These are phyloP conservation scores for Populus hybrid DNA, from an alignment of 441 rosid genomes.

Conservation along the genomic window DNA sequence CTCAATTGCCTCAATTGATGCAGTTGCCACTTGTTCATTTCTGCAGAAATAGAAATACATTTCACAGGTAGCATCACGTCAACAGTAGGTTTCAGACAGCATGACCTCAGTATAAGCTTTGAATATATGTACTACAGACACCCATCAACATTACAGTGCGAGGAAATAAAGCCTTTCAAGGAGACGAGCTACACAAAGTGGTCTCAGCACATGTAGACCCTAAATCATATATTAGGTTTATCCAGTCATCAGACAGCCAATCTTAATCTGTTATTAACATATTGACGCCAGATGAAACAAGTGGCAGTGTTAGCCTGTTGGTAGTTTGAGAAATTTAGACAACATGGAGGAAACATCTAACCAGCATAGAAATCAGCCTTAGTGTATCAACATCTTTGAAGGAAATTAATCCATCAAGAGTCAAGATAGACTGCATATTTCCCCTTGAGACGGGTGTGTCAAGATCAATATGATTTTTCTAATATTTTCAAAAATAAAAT, in stretches of 20 bases:
- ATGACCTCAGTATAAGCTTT: not conserved
- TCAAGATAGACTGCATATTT: not conserved
- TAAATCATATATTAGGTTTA: not conserved
- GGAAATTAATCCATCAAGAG: not conserved
- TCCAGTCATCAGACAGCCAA: not conserved
- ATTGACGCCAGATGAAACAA: too few species aligned
- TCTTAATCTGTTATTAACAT: too few species aligned
- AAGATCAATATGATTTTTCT: not conserved
- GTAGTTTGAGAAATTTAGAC: too few species aligned
- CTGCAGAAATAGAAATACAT: conserved; percentile 30
- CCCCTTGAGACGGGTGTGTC: not conserved
- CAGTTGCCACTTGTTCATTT: conserved; percentile 68
- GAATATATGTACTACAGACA: not conserved
- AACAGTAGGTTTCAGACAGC: not conserved
- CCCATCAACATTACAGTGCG: not conserved
- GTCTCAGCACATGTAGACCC: too few species aligned
- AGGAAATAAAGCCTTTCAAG: not conserved
- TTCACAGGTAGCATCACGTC: conserved; percentile 6
- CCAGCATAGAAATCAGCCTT: not conserved
- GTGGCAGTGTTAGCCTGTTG: too few species aligned
- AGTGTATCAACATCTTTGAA: not conserved
- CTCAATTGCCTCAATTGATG: conserved; percentile 67
- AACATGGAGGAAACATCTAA: not conserved
- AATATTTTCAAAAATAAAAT: too few species aligned
- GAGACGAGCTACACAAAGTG: not conserved